Percentiles rank a stretch among this genome's conserved stretches.
phyloP scores from a whole-genome alignment of 2,329 filamentous ascomycete species.

The Ilyonectria mors-panacis region DNA sequence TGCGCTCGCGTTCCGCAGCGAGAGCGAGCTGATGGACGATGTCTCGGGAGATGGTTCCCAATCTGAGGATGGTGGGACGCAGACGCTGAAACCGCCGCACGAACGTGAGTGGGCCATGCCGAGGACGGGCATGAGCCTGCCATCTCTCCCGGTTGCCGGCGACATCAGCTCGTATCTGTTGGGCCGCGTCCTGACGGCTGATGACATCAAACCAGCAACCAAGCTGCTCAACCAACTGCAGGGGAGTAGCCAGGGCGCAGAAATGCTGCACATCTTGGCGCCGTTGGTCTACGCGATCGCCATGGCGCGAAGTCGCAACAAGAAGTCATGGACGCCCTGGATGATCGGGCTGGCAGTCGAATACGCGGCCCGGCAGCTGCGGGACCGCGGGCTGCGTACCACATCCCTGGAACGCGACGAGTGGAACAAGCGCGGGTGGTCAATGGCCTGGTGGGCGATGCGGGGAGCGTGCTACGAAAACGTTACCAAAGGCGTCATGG shows the following conservation, averaged over 20 bases:
- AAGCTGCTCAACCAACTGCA: constrained; percentile 87
- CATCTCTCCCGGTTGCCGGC: constrained; percentile 82
- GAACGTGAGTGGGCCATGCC: constrained; percentile 89
- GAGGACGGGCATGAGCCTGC: constrained; percentile 89
- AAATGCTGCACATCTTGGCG: constrained; percentile 91
- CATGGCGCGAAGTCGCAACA: constrained; percentile 79
- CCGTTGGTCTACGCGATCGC: constrained; percentile 90
- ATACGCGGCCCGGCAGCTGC: constrained; percentile 88
- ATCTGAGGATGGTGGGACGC: constrained; percentile 33
- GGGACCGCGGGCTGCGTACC: constrained; percentile 81
- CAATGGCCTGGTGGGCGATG: constrained; percentile 96
- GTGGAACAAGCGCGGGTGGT: constrained; percentile 89
- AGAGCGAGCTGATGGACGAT: constrained; percentile 62
- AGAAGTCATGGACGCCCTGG: constrained; percentile 93
- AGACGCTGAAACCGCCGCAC: constrained; percentile 54
- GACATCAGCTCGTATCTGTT: constrained; percentile 92
- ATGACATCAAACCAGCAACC: constrained; percentile 95
- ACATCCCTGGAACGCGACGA: constrained; percentile 93
- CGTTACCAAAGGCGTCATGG: constrained; percentile 82
- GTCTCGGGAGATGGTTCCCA: constrained; percentile 52
- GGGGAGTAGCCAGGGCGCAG: constrained; percentile 81
- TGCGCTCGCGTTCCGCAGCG: constrained; percentile 54
- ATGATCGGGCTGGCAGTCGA: constrained; percentile 87
- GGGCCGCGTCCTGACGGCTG: constrained; percentile 90
- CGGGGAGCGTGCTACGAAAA: constrained; percentile 97